phyloP scores from a whole-genome alignment of 73 alveolate genomes.

The Paramecium bursaria region DNA sequence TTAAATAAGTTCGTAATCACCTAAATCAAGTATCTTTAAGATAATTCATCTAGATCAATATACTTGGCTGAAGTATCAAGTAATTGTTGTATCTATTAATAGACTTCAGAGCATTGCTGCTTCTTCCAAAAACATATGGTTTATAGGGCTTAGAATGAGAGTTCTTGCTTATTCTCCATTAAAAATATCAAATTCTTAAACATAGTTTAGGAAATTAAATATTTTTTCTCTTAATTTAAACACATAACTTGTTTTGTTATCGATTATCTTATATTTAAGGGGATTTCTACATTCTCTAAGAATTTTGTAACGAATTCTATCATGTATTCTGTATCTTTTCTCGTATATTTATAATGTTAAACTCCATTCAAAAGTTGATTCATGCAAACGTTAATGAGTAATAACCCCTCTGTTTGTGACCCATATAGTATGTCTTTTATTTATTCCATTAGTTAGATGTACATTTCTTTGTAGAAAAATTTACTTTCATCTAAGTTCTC shows the following conservation, averaged over 20 bases:
- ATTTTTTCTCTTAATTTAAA: slow-evolving; percentile 2
- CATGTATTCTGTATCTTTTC: slow-evolving; percentile 7
- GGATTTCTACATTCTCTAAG: not conserved
- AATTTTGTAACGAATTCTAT: slow-evolving; percentile 5
- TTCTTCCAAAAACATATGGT: not conserved
- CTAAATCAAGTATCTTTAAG: not conserved
- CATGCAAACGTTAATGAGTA: not conserved
- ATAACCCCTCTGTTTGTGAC: not conserved
- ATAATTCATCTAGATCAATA: not conserved
- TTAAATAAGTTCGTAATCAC: not conserved
- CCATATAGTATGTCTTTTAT: slow-evolving; percentile 1
- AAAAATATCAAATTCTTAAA: slow-evolving; percentile 3
- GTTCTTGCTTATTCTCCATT: not conserved
- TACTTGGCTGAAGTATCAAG: not conserved
- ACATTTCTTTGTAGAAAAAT: slow-evolving; percentile 14
- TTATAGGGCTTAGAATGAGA: not conserved
- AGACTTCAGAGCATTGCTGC: not conserved
- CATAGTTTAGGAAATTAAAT: not conserved
- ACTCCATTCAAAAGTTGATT: not conserved
- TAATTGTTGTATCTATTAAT: not conserved
- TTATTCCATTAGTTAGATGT: not conserved
- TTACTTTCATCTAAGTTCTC: too few species aligned
- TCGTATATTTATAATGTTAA: not conserved
- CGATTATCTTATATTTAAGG: not conserved
- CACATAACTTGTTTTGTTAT: not conserved